Conservation (phyloP, 768 basidiomycete species). For the Clitopilus passeckerianus region DNA sequence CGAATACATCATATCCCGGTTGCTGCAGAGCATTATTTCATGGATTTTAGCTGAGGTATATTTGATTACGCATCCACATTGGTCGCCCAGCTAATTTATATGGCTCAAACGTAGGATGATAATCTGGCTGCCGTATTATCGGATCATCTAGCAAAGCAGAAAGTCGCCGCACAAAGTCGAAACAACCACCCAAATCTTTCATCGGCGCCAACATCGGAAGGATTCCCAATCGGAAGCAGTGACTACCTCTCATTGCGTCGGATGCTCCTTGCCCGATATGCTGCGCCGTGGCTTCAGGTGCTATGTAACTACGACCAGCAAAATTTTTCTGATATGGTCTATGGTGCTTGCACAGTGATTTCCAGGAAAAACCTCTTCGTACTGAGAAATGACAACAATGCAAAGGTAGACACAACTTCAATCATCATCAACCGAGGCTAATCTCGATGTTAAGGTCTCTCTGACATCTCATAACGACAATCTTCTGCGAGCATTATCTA, state of each 20-base stretch:
- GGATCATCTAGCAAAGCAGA: constrained; percentile 58
- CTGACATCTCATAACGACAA: neutral
- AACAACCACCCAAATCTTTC: neutral
- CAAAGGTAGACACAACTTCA: neutral
- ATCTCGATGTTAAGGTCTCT: constrained; percentile 10
- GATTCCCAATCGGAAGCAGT: neutral
- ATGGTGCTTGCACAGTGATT: constrained; percentile 45
- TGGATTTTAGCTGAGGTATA: constrained; percentile 76
- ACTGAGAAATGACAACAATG: neutral
- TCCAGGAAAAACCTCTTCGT: constrained; percentile 18
- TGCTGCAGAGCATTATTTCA: constrained; percentile 49
- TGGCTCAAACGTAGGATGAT: constrained; percentile 44
- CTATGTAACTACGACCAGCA: constrained; percentile 57
- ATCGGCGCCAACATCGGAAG: neutral
- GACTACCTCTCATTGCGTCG: constrained; percentile 58
- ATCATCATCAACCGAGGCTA: constrained; percentile 20
- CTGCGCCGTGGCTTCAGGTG: constrained; percentile 62
- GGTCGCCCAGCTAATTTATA: too few relatives aligned
- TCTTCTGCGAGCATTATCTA: neutral
- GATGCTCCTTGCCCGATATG: constrained; percentile 50
- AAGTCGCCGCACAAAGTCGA: neutral
- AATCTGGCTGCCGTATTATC: constrained; percentile 61
- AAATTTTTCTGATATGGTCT: constrained; percentile 49
- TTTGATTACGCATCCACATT: neutral
- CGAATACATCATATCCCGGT: constrained; percentile 60